These are phyloP conservation scores for Hyparrhenia diplandra DNA, from an alignment of 176 grass and related monocot species.

Conservation along the genomic window DNA sequence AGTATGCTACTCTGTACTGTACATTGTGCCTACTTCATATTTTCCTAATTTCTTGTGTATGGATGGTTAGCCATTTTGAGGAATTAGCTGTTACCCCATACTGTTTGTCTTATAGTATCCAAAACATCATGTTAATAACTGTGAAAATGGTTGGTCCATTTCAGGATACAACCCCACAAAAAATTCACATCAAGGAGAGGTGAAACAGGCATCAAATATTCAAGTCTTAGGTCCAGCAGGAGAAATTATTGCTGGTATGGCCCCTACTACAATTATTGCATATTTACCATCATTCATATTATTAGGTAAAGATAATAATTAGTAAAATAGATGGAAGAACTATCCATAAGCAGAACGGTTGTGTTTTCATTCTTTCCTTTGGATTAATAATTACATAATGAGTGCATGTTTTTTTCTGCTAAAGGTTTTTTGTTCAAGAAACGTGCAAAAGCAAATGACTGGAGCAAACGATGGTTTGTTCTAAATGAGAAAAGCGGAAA, in stretches of 20 bases:
- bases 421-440: slow-evolving; percentile 84
- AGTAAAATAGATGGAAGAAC: background rate
- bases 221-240: slow-evolving; percentile 71
- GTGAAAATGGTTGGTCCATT: slow-evolving; percentile 3
- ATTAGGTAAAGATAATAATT: background rate
- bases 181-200: slow-evolving; percentile 28
- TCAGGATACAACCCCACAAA: slow-evolving; percentile 72
- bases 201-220: slow-evolving; percentile 61
- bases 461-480: slow-evolving; percentile 87
- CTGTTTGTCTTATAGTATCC: background rate
- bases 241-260: slow-evolving; percentile 86
- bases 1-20: slow-evolving; percentile 35
- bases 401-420: slow-evolving; percentile 20
- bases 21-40: slow-evolving; percentile 2
- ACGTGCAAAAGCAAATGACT: slow-evolving; percentile 87
- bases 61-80: background rate
- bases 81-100: background rate
- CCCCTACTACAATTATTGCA: background rate
- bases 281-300: background rate
- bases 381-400: background rate
- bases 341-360: background rate
- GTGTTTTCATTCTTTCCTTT: background rate
- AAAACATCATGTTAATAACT: background rate
- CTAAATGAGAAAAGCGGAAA: slow-evolving; percentile 94
- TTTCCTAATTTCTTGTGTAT: background rate